Evolutionary conservation across 345 rosid genomes (phyloP).

Genomic region (Syzygium oleosum): DNA sequence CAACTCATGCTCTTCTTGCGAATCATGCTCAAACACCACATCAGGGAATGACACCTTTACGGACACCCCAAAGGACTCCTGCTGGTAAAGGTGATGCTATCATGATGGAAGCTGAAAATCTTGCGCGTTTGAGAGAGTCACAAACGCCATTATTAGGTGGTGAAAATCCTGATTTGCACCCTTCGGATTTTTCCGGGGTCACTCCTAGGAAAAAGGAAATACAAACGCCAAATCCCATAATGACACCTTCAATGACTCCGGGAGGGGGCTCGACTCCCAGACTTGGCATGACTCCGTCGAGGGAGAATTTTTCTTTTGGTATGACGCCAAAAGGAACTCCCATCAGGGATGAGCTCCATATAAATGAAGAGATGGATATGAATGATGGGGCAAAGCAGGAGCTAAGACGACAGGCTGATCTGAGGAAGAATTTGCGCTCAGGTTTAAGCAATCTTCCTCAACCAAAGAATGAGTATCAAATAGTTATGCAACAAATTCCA

Average conservation of each 20-base stretch:
- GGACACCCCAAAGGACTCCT: slow-evolving; percentile 98
- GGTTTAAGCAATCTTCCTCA: slow-evolving; percentile 85
- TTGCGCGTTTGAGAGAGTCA: slow-evolving; percentile 94
- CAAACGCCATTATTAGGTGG: slow-evolving; percentile 98
- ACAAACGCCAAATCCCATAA: slow-evolving; percentile 89
- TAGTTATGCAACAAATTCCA: slow-evolving; percentile 67
- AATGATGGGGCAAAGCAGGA: slow-evolving; percentile 71
- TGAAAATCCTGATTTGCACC: slow-evolving; percentile 96
- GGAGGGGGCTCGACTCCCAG: slow-evolving; percentile 81
- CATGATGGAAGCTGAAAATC: slow-evolving; percentile 99
- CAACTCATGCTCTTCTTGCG: slow-evolving; percentile 92
- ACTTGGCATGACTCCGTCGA: slow-evolving; percentile 86
- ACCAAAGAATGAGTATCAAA: slow-evolving; percentile 92
- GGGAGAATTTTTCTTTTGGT: slow-evolving; percentile 73
- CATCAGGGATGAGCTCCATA: slow-evolving; percentile 91
- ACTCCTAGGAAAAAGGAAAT: slow-evolving; percentile 85
- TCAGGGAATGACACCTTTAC: slow-evolving; percentile 79
- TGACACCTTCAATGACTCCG: slow-evolving; percentile 93
- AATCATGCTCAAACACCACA: slow-evolving; percentile 84
- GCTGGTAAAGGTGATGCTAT: slow-evolving; percentile 95
- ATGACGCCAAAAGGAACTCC: slow-evolving; percentile 95
- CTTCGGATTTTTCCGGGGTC: slow-evolving; percentile 98
- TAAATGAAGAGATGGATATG: slow-evolving; percentile 86
- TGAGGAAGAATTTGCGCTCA: slow-evolving; percentile 61
- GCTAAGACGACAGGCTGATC: slow-evolving; percentile 69